Percentiles rank a stretch among this genome's conserved stretches.
Evolutionary conservation across 1,284 basidiomycete genomes (phyloP).

Genomic region (Moesziomyces sp.): DNA sequence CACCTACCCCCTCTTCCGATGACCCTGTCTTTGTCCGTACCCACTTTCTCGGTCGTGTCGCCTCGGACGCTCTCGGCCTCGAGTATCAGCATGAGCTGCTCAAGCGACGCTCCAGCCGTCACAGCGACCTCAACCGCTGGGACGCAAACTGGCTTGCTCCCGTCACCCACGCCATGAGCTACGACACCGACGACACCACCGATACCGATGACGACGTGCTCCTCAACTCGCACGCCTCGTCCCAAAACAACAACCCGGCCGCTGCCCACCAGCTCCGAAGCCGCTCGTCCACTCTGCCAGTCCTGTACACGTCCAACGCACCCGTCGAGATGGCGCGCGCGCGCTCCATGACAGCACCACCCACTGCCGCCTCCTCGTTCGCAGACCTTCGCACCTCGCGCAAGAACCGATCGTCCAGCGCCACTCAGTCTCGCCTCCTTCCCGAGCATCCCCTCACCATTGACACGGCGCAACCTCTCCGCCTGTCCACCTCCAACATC

Average conservation of each 20-base stretch:
- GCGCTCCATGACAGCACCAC: conserved; percentile 29
- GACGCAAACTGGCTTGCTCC: conserved; percentile 38
- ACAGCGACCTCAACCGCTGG: conserved; percentile 38
- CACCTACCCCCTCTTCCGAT: conserved; percentile 23
- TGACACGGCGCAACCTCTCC: conserved; percentile 49
- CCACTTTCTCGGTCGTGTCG: conserved; percentile 46
- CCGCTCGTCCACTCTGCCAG: conserved; percentile 31
- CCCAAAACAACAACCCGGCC: not conserved
- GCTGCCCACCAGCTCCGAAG: conserved; percentile 14
- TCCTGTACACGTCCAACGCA: not conserved
- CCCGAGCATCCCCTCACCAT: conserved; percentile 51
- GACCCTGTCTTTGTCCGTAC: conserved; percentile 47
- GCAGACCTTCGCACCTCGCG: conserved; percentile 13
- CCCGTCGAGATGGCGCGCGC: conserved; percentile 26
- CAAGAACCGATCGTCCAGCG: conserved; percentile 21
- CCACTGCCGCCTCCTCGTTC: conserved; percentile 1
- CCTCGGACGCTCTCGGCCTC: conserved; percentile 39
- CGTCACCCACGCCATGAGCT: conserved; percentile 20
- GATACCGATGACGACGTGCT: conserved; percentile 32
- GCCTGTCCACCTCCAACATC: conserved; percentile 30
- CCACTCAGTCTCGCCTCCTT: conserved; percentile 18
- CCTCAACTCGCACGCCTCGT: not conserved
- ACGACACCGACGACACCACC: conserved; percentile 36
- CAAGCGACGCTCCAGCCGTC: conserved; percentile 38
- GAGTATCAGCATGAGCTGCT: conserved; percentile 35